Evolutionary conservation across 352 stramenopile genomes (phyloP).

Genomic region (Globisporangium alternatum): DNA sequence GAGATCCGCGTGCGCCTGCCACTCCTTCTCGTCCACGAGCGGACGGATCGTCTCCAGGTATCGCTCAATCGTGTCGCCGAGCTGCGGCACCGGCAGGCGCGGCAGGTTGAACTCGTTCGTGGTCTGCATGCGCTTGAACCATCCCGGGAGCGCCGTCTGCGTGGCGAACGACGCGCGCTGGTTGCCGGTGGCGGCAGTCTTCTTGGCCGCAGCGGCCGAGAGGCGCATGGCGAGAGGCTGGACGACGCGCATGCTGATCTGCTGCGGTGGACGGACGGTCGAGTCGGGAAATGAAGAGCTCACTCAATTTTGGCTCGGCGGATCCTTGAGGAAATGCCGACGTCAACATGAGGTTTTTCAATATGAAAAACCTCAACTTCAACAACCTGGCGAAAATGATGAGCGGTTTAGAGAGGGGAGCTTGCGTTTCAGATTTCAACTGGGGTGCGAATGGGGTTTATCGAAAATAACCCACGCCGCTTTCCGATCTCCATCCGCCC

Average conservation of each 20-base stretch:
- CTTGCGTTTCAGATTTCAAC: too few relatives aligned
- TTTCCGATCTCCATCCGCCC: too few relatives aligned
- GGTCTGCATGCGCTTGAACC: slow-evolving; percentile 71
- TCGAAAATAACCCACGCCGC: too few relatives aligned
- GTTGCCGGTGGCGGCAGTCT: background rate
- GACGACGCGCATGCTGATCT: slow-evolving; percentile 12
- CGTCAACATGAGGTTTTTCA: slow-evolving; percentile 19
- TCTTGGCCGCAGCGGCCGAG: background rate
- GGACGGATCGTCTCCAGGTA: slow-evolving; percentile 82
- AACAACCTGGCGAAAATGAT: too few relatives aligned
- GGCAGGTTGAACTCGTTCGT: slow-evolving; percentile 80
- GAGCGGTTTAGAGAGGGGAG: too few relatives aligned
- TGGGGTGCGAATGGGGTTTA: too few relatives aligned
- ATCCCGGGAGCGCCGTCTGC: slow-evolving; percentile 35
- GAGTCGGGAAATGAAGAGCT: slow-evolving; percentile 9
- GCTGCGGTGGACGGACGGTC: background rate
- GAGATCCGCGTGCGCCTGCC: slow-evolving; percentile 60
- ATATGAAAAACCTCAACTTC: slow-evolving; percentile 33
- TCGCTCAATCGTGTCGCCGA: slow-evolving; percentile 87
- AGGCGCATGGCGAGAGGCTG: slow-evolving; percentile 8
- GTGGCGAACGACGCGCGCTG: slow-evolving; percentile 18
- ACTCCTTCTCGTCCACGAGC: slow-evolving; percentile 66
- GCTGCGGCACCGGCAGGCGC: slow-evolving; percentile 83
- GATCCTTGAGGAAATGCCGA: background rate
- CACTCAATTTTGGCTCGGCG: background rate